A percentile compares a stretch with the other conserved stretches of the same genome.
phyloP scores from a whole-genome alignment of 495 filamentous ascomycete genomes.

The Viridothelium virens region DNA sequence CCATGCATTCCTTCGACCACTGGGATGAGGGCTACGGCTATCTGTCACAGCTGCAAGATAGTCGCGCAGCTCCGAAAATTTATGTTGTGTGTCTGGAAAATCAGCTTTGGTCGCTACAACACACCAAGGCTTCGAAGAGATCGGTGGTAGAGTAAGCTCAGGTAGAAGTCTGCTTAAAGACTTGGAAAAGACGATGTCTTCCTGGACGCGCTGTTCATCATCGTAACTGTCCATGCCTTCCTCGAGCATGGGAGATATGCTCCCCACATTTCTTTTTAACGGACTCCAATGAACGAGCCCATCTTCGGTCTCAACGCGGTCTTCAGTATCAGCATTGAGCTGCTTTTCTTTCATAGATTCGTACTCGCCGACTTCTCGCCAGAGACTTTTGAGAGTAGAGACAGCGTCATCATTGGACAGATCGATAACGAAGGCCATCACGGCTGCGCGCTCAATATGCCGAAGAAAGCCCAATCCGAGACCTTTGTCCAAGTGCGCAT shows the following conservation, averaged over 20 bases:
- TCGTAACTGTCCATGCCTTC: slow-evolving; percentile 13
- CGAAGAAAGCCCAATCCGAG: slow-evolving; percentile 86
- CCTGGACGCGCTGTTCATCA: neutral
- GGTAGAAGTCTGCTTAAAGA: slow-evolving; percentile 21
- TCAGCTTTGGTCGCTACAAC: slow-evolving; percentile 96
- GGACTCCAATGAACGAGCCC: slow-evolving; percentile 21
- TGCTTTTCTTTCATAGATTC: slow-evolving; percentile 60
- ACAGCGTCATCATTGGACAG: slow-evolving; percentile 73
- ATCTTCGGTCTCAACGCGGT: slow-evolving; percentile 26
- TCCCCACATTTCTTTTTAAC: slow-evolving; percentile 4
- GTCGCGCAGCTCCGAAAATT: slow-evolving; percentile 58
- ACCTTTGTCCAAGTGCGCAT: slow-evolving; percentile 85
- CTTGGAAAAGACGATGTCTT: slow-evolving; percentile 14
- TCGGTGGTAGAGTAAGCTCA: slow-evolving; percentile 46
- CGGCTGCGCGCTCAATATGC: slow-evolving; percentile 86
- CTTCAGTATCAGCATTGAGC: slow-evolving; percentile 43
- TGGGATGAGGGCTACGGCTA: slow-evolving; percentile 59
- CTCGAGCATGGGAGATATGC: slow-evolving; percentile 18
- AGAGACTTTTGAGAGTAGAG: slow-evolving; percentile 65
- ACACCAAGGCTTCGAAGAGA: slow-evolving; percentile 89
- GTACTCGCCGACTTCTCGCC: slow-evolving; percentile 83
- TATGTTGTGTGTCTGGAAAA: slow-evolving; percentile 65
- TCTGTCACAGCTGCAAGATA: slow-evolving; percentile 58
- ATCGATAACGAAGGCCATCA: slow-evolving; percentile 90
- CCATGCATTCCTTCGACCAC: slow-evolving; percentile 60